Base-by-base conservation (phyloP, 306 rosid genomes). In the Astragalus glycyphyllos region DNA sequence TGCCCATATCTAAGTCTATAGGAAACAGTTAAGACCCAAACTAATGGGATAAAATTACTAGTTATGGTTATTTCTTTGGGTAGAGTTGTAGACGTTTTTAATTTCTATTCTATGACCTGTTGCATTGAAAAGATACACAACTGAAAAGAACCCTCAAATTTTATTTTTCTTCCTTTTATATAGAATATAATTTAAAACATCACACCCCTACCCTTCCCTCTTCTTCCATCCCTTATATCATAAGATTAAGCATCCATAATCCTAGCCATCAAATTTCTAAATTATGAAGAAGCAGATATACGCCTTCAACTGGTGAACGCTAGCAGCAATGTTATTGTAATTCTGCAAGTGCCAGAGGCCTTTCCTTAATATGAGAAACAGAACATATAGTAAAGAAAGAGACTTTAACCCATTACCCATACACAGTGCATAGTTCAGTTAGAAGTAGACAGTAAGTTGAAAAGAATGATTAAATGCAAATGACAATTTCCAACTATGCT, bases 271-370 rank as follows among this genome's bases (percentile, higher is more conserved):
- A 67, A 29, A n/a, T 17, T 50, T 59, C 17, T 42, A 60, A 35
- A 55, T 41, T 37, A n/a, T n/a, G n/a, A n/a, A n/a, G 68, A 60
- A 73, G 53, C 69, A 47, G 12, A 37, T 54, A 40, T 53, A 53
- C 32, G 32, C 68, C 68, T 67, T 73, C 31, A n/a, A 46, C 13
- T 20, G 8, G 64, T 49, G 49, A 75, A 12, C 34, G n/a, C 23
- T 41, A 65, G 58, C 9, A 57, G 26, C 54, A 50, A 65, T 15
- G 64, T 57, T 46, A 38, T 10, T 63, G 73, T 16, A 58, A 58
- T 10, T 59, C 59, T 41, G 70, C 59, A 50, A 58, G 29, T 59
- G 8, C 50, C 59, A 35, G 7, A 58, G 11, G 41, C 65, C 10
- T 66, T 6, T 61, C 32, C 12, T 13, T 58, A 58, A 65, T 15